Evolutionary conservation across 768 basidiomycete species (phyloP).

Genomic region (Candolleomyces aberdarensis): DNA sequence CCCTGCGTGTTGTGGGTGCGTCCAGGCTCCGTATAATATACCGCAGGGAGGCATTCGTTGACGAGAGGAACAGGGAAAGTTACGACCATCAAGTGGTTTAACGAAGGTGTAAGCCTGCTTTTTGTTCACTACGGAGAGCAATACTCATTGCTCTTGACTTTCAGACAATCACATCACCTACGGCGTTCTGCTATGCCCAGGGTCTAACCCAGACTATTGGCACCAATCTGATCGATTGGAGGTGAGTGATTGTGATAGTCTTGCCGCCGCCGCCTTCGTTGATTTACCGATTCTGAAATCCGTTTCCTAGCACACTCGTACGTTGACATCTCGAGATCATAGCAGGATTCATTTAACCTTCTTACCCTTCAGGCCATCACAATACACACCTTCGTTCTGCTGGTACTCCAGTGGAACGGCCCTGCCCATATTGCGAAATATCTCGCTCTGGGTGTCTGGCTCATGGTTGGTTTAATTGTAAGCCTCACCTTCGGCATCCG

Average conservation of each 20-base stretch:
- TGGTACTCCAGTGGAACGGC: constrained; percentile 6
- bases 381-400: constrained; percentile 3
- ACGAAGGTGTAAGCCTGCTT: background rate
- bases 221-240: background rate
- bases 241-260: background rate
- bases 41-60: background rate
- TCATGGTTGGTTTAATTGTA: background rate
- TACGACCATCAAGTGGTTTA: background rate
- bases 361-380: constrained; percentile 4
- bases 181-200: background rate
- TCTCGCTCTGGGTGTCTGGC: constrained; percentile 4
- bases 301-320: background rate
- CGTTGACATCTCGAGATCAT: background rate
- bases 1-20: constrained; percentile 2
- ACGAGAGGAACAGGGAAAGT: background rate
- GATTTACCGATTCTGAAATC: background rate
- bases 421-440: constrained; percentile 4
- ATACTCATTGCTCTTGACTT: too few species aligned
- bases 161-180: background rate
- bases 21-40: background rate
- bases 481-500: background rate
- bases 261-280: background rate
- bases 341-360: background rate
- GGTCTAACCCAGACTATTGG: background rate
- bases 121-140: background rate